Evolutionary conservation across 441 rosid genomes (phyloP), one percentile per base, ranked within the genome.

Genomic region (Populus hybrid): DNA sequence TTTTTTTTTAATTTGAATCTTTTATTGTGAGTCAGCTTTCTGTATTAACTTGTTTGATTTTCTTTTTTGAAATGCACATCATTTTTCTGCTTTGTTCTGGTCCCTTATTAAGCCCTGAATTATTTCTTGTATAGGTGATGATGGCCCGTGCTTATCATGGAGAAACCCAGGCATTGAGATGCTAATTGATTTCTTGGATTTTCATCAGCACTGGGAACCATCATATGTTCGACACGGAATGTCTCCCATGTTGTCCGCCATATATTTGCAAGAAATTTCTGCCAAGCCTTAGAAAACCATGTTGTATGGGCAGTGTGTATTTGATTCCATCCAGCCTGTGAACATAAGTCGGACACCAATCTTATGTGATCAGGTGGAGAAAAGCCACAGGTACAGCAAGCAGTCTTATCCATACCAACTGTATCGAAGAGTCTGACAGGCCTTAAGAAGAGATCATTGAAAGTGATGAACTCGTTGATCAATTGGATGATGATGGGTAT

Each of bases 191-290:
- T 91, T 87, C 86, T 78, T 95, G 86, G 94, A 77, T 78, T 87
- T 83, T 80, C 93, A 87, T 81, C 91, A 80, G 82, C 88, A 63
- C 23, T 95, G 94, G 98, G 87, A 90, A 35, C 95, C 93, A 1
- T 86, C 93, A 74, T 89, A 86, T 80, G 81, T 90, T 87, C 86
- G 97, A 54, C 93, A 88, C 85, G 88, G 82, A 87, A 83, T 93
- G 87, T 79, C 91, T 83, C 92, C 93, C 4, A 88, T 95, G 99
- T 30, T 90, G 79, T 95, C 98, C 72, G 85, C 97, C 77, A 86
- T 89, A 73, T 95, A 88, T 82, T 82, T 95, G 84, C 86, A 95
- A 83, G 92, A 90, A 81, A 80, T 71, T 80, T 89, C 91, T 46
- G 76, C 63, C 61, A 84, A 79, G 77, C 86, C 82, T 10, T 88